These are phyloP conservation scores for Trichomonas gallinae DNA, from an alignment of 208 protist species.

Conservation along the genomic window DNA sequence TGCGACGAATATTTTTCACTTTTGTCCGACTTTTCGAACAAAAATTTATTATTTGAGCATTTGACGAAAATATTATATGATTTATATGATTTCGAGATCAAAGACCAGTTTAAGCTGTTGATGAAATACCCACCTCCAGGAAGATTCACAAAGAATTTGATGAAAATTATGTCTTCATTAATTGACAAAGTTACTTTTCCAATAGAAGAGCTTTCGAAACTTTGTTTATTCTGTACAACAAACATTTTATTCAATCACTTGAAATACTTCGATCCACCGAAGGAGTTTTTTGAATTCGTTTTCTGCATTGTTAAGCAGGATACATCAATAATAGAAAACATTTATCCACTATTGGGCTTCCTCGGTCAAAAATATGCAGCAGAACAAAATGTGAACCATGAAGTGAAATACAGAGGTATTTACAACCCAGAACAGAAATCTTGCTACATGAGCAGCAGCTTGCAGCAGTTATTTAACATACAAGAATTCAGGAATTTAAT, in stretches of 20 bases:
- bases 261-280: background rate
- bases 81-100: background rate
- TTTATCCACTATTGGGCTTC: background rate
- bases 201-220: background rate
- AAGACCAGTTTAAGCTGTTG: too few species aligned
- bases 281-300: background rate
- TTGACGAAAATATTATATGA: background rate
- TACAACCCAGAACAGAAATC: background rate
- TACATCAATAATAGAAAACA: background rate
- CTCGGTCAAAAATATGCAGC: background rate
- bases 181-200: background rate
- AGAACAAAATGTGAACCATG: background rate
- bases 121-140: background rate
- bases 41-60: background rate
- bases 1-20: background rate
- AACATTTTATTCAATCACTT: background rate
- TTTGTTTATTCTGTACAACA: background rate
- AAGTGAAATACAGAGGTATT: background rate
- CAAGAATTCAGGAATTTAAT: background rate
- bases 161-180: background rate
- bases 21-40: background rate
- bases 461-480: background rate
- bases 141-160: background rate
- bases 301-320: background rate
- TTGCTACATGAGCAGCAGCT: background rate